Conservation (phyloP, 805 yeast genomes). For the Metschnikowia lunata region DNA sequence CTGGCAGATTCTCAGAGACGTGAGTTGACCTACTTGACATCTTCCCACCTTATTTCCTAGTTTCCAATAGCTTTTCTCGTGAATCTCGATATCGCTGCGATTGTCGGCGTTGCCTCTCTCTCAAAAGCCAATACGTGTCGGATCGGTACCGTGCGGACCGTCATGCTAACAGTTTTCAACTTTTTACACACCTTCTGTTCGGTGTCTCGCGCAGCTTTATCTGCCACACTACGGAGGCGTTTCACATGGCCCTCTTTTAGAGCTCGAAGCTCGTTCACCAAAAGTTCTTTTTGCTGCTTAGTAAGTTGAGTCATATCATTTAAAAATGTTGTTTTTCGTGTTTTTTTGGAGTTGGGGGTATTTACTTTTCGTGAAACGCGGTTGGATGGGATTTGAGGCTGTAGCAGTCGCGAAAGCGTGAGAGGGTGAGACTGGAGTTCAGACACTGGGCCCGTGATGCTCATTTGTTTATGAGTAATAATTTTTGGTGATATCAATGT, state of each 20-base stretch:
- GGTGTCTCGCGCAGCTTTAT: conserved; percentile 21
- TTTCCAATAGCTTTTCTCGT: not conserved
- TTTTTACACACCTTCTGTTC: conserved; percentile 39
- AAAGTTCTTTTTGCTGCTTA: conserved; percentile 30
- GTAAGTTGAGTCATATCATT: conserved; percentile 4
- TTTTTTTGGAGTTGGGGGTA: too few species aligned
- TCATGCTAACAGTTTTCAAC: conserved; percentile 44
- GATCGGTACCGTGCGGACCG: conserved; percentile 46
- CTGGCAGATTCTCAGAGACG: too few species aligned
- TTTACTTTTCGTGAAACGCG: too few species aligned
- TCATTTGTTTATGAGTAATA: too few species aligned
- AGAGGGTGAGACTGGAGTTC: too few species aligned
- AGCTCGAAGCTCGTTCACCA: conserved; percentile 28
- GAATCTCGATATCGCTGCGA: conserved; percentile 14
- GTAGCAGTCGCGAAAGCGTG: too few species aligned
- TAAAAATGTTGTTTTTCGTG: too few species aligned
- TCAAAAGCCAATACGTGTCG: conserved; percentile 44
- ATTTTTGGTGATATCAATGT: too few species aligned
- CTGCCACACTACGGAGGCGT: conserved; percentile 24
- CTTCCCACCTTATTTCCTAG: not conserved
- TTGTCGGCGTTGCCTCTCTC: conserved; percentile 31
- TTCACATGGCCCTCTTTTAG: conserved; percentile 20
- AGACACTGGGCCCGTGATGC: too few species aligned
- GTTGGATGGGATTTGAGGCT: too few species aligned
- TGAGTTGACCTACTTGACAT: too few species aligned